These are phyloP conservation scores for Suhomyces yuchorum DNA, from an alignment of 1,139 yeast species.

Conservation along the genomic window DNA sequence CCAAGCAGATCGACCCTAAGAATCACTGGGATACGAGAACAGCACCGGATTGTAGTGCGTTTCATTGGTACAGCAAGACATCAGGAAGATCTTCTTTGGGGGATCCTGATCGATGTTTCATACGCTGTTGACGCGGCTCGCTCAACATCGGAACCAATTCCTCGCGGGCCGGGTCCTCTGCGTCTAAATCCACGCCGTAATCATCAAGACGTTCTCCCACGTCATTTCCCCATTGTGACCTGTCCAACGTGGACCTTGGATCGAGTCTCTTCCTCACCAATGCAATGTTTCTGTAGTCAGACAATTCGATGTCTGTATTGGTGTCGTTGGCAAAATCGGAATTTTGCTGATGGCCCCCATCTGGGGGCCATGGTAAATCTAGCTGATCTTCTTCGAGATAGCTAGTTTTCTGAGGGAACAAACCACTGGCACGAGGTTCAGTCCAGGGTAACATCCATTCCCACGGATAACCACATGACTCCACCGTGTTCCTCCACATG, in stretches of 20 bases:
- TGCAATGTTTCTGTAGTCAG: constrained; percentile 10
- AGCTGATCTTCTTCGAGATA: constrained; percentile 58
- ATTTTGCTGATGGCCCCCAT: constrained; percentile 58
- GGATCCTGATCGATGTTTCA: neutral
- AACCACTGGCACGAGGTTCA: constrained; percentile 46
- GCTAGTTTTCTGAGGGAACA: constrained; percentile 56
- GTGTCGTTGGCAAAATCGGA: constrained; percentile 21
- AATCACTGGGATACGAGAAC: too few species aligned
- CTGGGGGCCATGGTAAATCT: constrained; percentile 86
- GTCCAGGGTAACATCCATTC: constrained; percentile 73
- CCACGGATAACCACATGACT: constrained; percentile 59
- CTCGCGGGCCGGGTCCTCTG: constrained; percentile 39
- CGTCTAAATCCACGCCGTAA: constrained; percentile 84
- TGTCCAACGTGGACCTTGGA: constrained; percentile 24
- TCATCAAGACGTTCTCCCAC: constrained; percentile 82
- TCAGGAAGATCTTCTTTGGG: neutral
- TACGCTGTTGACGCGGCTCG: neutral
- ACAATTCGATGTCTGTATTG: constrained; percentile 20
- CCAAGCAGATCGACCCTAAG: too few species aligned
- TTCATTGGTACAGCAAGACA: neutral
- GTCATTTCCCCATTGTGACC: constrained; percentile 70
- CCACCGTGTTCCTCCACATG: constrained; percentile 51
- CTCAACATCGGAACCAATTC: neutral
- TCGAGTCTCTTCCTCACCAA: constrained; percentile 23
- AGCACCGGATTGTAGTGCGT: too few species aligned